Evolutionary conservation across 1,284 basidiomycete species (phyloP), one percentile per base, ranked within the genome.

Genomic region (Schizophyllum commune): DNA sequence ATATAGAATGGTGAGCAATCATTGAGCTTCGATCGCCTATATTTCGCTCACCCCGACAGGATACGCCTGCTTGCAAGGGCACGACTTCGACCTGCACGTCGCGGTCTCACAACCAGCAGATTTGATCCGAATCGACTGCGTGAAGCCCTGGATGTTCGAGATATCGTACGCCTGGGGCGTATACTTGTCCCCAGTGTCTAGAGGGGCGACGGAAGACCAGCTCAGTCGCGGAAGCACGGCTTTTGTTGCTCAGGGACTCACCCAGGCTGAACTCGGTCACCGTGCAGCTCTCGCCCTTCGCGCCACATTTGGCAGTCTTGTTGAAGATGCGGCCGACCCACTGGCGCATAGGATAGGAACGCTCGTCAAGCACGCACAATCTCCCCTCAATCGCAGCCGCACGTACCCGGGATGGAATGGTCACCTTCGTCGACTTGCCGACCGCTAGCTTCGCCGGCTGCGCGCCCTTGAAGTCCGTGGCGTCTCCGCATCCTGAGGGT

Each of bases 91-190:
- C 19, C 70, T 75, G 64, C 76, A 78, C 20, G 72, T 73, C 5
- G 75, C 75, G 15, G 73, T 75, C 21, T 74, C 70, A 63, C 76
- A 75, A 4, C 74, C 74, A 32, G 67, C 70, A 1, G 74, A 74
- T 51, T 65, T 69, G 56, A 77, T 73, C 27, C 65, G 60, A 22
- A 76, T 71, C 20, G 73, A 74, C 64, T 76, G 75, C 11, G 75
- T 77, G 66, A 76, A 78, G 5, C 75, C 76, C 67, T 71, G 75
- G 55, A 77, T 77, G 64, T 77, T 78, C 34, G 75, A 77, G 21
- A 78, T 75, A 59, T 78, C 75, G 61, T 78, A 78, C 33, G 74
- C 71, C 65, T 72, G 70, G 13, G 74, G 70, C 7, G 74, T 76
- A 54, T 67, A 76, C 19, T 67, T 57, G 60, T 68, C 68, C 15